Percentiles rank a stretch among this genome's conserved stretches.
These are phyloP conservation scores for Plasmodium inui DNA, from an alignment of 169 alveolate species.

Conservation along the genomic window DNA sequence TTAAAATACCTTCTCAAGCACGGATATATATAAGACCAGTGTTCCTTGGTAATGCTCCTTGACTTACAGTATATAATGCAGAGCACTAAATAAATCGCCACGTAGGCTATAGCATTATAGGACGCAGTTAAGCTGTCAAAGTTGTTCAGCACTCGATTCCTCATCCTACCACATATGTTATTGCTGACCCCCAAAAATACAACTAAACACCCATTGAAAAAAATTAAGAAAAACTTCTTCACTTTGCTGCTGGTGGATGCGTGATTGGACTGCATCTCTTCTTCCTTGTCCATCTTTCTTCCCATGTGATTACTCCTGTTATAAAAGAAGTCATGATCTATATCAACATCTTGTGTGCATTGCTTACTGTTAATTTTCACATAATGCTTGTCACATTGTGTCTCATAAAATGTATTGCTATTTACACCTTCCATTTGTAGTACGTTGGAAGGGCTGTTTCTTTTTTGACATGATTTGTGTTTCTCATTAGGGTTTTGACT, in stretches of 20 bases:
- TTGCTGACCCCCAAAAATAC: constrained; percentile 61
- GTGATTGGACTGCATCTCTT: neutral
- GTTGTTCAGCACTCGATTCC: constrained; percentile 48
- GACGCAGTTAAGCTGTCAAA: constrained; percentile 73
- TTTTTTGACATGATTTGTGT: neutral
- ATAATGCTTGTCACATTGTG: neutral
- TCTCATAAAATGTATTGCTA: neutral
- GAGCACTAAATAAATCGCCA: constrained; percentile 27
- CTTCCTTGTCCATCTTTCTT: neutral
- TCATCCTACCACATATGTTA: constrained; percentile 66
- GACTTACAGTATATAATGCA: constrained; percentile 28
- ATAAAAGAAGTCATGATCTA: neutral
- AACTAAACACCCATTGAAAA: constrained; percentile 70
- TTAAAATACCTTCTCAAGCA: constrained; percentile 25
- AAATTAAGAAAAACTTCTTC: constrained; percentile 42
- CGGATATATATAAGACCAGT: constrained; percentile 61
- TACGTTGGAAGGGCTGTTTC: neutral
- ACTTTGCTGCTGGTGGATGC: neutral
- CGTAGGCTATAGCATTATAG: constrained; percentile 64
- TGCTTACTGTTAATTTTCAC: neutral
- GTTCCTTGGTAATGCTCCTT: constrained; percentile 17
- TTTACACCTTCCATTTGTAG: neutral
- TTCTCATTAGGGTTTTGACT: neutral
- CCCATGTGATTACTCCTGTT: neutral
- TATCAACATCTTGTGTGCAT: neutral